phyloP scores from a whole-genome alignment of 2,329 filamentous ascomycete species.

The Colletotrichum sojae region DNA sequence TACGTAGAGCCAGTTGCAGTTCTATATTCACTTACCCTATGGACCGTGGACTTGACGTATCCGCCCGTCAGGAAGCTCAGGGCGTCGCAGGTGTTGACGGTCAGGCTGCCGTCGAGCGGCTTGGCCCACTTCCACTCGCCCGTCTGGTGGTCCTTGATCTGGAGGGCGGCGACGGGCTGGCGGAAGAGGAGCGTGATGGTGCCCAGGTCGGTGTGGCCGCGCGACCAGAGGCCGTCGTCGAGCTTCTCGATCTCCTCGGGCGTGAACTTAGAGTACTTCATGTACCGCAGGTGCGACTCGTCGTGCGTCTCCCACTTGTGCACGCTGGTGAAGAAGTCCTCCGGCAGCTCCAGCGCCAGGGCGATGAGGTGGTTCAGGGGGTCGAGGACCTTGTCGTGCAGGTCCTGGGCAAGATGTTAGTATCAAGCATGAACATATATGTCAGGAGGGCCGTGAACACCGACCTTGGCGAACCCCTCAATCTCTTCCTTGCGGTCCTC shows the following conservation, averaged over 20 bases:
- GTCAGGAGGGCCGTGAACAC: background rate
- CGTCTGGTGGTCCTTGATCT: constrained; percentile 63
- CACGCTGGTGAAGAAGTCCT: constrained; percentile 66
- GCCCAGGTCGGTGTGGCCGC: constrained; percentile 70
- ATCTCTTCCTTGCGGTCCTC: constrained; percentile 67
- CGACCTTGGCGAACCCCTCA: constrained; percentile 65
- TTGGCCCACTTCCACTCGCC: constrained; percentile 66
- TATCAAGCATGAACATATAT: background rate
- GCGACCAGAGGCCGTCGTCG: constrained; percentile 58
- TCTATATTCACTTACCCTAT: constrained; percentile 47
- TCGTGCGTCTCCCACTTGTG: constrained; percentile 72
- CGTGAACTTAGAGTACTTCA: constrained; percentile 68
- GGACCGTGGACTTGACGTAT: constrained; percentile 59
- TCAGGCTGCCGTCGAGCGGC: constrained; percentile 64
- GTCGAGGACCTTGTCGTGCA: constrained; percentile 68
- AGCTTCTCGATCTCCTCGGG: constrained; percentile 61
- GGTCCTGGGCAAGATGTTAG: constrained; percentile 23
- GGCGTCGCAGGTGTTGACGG: constrained; percentile 66
- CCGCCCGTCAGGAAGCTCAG: constrained; percentile 64
- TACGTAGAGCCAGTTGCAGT: too few relatives aligned
- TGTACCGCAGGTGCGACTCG: constrained; percentile 75
- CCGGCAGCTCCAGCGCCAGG: constrained; percentile 71
- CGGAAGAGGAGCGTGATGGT: constrained; percentile 70
- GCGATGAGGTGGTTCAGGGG: constrained; percentile 73
- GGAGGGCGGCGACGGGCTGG: constrained; percentile 70